Evolutionary conservation across 1,284 basidiomycete species (phyloP), one percentile per base, ranked within the genome.

Genomic region (Phellopilus nigrolimitatus): DNA sequence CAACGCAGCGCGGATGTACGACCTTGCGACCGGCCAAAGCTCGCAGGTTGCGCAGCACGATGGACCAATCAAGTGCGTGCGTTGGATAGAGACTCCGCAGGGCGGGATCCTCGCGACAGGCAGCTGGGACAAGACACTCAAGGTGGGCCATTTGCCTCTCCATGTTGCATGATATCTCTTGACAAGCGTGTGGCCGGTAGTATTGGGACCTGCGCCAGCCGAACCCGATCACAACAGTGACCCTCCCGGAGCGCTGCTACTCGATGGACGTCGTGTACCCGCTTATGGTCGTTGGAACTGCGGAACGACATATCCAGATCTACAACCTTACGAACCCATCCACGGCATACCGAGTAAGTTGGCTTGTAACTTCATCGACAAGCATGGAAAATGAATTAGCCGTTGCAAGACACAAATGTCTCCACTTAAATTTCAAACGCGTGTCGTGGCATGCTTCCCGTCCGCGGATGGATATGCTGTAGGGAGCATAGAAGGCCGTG

Each of bases 341-440:
- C 19, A 75, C 80, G 0, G 66, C 84, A 1, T 89, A 81, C 72
- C 90, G 89, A 71, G 88, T 88, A 54, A 44, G 72, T 62, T 13
- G 45, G 36, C 47, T n/a, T 17, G 22, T 41, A 40, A 30, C 30
- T 36, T n/a, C 22, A 10, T 43, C 24, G 10, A 3, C 15, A 37
- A 5, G 3, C 22, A 12, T n/a, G 8, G 12, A n/a, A 10, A 4
- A 34, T 40, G 2, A 47, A 34, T 4, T 30, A 44, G 34, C 27
- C 15, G 56, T 51, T 56, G 31, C 8, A 56, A 92, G 88, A 83
- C 78, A 10, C 81, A 91, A 61, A 72, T 41, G 19, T 94, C 91
- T 1, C 91, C 93, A 2, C 69, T 97, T 57, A 95, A 95, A 66
- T 93, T 89, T 88, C 95, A 98, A 69, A 97, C 95, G 2, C 81